phyloP scores from a whole-genome alignment of 352 stramenopile species.

The Aphanomyces euteiches region DNA sequence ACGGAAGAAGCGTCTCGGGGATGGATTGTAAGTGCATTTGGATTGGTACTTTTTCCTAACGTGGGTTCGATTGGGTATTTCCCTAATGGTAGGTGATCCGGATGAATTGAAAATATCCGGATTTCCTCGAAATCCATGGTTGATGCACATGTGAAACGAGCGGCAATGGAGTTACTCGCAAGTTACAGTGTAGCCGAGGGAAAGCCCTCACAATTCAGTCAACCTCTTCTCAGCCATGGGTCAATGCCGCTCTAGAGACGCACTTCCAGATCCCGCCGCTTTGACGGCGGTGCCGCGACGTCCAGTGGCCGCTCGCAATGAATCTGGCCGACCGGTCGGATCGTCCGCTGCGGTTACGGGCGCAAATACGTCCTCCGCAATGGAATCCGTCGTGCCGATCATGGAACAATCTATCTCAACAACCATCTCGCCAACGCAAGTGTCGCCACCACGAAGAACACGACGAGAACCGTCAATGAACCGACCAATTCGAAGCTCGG shows the following conservation, averaged over 20 bases:
- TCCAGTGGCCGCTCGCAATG: no score
- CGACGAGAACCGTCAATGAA: conserved; percentile 4
- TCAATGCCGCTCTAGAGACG: background rate
- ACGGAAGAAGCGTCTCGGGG: no score
- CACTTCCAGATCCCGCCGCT: background rate
- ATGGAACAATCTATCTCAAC: background rate
- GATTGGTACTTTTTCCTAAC: background rate
- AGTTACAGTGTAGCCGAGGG: conserved; percentile 4
- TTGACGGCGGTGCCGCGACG: no score
- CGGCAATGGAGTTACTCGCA: background rate
- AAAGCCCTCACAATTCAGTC: conserved; percentile 1
- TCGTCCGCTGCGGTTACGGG: background rate
- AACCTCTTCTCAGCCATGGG: conserved; percentile 9
- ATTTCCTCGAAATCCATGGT: background rate
- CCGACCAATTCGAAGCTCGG: conserved; percentile 2
- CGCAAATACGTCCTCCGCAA: no score
- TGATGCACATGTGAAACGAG: background rate
- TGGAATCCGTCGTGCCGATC: background rate
- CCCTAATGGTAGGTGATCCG: background rate
- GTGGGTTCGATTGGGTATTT: background rate
- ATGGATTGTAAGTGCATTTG: no score
- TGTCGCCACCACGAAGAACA: background rate
- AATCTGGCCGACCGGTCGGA: no score
- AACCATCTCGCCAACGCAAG: background rate
- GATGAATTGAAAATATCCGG: background rate